Conservation (phyloP, 2,329 filamentous ascomycete species). For the Alternaria novae-zelandiae region DNA sequence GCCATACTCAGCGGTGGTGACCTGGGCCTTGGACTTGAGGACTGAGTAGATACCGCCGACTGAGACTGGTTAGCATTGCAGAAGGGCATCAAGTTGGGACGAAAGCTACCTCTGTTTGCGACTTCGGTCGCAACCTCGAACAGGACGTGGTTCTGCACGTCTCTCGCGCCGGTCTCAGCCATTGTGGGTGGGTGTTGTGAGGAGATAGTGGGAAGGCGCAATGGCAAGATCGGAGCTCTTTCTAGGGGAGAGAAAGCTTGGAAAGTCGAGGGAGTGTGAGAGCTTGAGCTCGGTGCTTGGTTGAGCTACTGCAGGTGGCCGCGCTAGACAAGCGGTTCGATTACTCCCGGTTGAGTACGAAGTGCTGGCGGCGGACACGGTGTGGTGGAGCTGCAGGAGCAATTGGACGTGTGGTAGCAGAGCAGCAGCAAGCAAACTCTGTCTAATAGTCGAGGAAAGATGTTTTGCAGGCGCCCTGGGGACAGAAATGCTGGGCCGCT, state of each 20-base stretch:
- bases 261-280: conserved; percentile 25
- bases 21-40: conserved; percentile 97
- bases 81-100: conserved; percentile 3
- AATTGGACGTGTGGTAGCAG: conserved; percentile 17
- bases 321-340: conserved; percentile 38
- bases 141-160: conserved; percentile 93
- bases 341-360: conserved; percentile 23
- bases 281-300: conserved; percentile 31
- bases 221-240: conserved; percentile 13
- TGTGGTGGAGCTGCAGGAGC: conserved; percentile 18
- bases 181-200: conserved; percentile 27
- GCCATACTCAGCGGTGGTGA: conserved; percentile 98
- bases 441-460: background rate
- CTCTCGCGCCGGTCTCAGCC: conserved; percentile 53
- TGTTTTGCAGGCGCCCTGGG: conserved; percentile 1
- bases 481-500: conserved; percentile 7
- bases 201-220: conserved; percentile 8
- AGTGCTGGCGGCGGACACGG: conserved; percentile 24
- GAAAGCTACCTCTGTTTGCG: conserved; percentile 81
- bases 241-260: conserved; percentile 22
- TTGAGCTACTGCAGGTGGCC: conserved; percentile 32
- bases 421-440: conserved; percentile 4
- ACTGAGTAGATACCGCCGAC: conserved; percentile 99
- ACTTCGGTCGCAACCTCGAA: conserved; percentile 98
- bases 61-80: conserved; percentile 48